Percentiles rank a stretch among this genome's conserved stretches.
These are phyloP conservation scores for Cytospora chrysosperma DNA, from an alignment of 2,329 filamentous ascomycete species.

Conservation along the genomic window DNA sequence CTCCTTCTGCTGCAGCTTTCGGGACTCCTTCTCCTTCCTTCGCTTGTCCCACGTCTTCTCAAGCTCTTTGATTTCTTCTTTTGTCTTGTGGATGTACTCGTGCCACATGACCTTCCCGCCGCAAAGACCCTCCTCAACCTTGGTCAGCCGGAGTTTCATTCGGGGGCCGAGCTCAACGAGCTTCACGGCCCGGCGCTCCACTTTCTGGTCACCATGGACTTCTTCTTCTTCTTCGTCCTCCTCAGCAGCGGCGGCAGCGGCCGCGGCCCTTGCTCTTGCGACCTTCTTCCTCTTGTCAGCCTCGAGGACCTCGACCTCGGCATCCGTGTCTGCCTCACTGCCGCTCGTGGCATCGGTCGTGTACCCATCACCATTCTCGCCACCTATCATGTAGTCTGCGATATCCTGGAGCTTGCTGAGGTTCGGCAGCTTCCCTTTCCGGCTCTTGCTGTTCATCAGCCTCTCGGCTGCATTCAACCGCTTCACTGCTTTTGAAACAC, in stretches of 20 bases:
- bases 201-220: slow-evolving; percentile 46
- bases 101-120: slow-evolving; percentile 96
- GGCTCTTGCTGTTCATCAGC: slow-evolving; percentile 59
- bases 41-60: slow-evolving; percentile 81
- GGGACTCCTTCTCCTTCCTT: slow-evolving; percentile 75
- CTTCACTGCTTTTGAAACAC: slow-evolving; percentile 79
- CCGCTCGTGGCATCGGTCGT: slow-evolving; percentile 83
- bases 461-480: slow-evolving; percentile 84
- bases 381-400: slow-evolving; percentile 89
- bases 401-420: slow-evolving; percentile 89
- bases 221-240: slow-evolving; percentile 45
- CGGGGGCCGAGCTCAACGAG: slow-evolving; percentile 89
- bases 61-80: slow-evolving; percentile 72
- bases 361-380: slow-evolving; percentile 75
- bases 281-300: slow-evolving; percentile 61
- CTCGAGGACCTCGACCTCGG: slow-evolving; percentile 84
- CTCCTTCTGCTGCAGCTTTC: slow-evolving; percentile 81
- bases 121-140: slow-evolving; percentile 93
- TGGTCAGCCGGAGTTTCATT: slow-evolving; percentile 84
- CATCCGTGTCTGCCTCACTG: slow-evolving; percentile 90
- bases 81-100: slow-evolving; percentile 84
- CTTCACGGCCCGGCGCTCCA: slow-evolving; percentile 87
- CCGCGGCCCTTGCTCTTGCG: slow-evolving; percentile 49
- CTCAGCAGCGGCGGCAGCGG: slow-evolving; percentile 43
- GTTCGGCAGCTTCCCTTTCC: slow-evolving; percentile 78